These are phyloP conservation scores for Canna indica DNA, from an alignment of 176 grass and related monocot genomes.

Conservation along the genomic window DNA sequence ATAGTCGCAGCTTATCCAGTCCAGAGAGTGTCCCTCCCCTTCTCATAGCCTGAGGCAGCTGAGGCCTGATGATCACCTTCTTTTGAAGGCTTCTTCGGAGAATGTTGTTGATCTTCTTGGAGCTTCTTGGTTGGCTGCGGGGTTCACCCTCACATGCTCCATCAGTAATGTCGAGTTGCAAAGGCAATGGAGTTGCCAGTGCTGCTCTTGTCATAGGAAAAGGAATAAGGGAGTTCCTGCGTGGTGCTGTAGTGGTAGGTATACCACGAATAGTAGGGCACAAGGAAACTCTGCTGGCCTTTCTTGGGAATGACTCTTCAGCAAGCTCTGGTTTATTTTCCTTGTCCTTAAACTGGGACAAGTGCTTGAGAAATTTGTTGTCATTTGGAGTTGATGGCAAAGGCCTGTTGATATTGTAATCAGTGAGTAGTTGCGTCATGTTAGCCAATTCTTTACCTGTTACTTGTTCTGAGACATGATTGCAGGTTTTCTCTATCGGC, in stretches of 20 bases:
- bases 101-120: slow-evolving; percentile 63
- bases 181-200: slow-evolving; percentile 6
- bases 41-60: slow-evolving; percentile 28
- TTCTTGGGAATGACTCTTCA: slow-evolving; percentile 12
- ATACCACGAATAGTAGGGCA: slow-evolving; percentile 27
- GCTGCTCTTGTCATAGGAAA: slow-evolving; percentile 24
- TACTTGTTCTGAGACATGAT: slow-evolving; percentile 23
- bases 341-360: slow-evolving; percentile 51
- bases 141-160: background rate
- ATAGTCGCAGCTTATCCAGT: slow-evolving; percentile 9
- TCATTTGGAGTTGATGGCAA: slow-evolving; percentile 7
- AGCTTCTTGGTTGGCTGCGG: slow-evolving; percentile 21
- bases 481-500: slow-evolving; percentile 35
- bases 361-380: slow-evolving; percentile 35
- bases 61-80: slow-evolving; percentile 70
- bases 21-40: slow-evolving; percentile 23
- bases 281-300: slow-evolving; percentile 43
- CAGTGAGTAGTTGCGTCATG: slow-evolving; percentile 28
- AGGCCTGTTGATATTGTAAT: slow-evolving; percentile 38
- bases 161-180: slow-evolving; percentile 13
- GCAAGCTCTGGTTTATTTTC: slow-evolving; percentile 53
- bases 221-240: slow-evolving; percentile 42
- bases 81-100: slow-evolving; percentile 86
- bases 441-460: slow-evolving; percentile 22
- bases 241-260: slow-evolving; percentile 16